These are phyloP conservation scores for Trametes meyenii DNA, from an alignment of 768 basidiomycete genomes.

Conservation along the genomic window DNA sequence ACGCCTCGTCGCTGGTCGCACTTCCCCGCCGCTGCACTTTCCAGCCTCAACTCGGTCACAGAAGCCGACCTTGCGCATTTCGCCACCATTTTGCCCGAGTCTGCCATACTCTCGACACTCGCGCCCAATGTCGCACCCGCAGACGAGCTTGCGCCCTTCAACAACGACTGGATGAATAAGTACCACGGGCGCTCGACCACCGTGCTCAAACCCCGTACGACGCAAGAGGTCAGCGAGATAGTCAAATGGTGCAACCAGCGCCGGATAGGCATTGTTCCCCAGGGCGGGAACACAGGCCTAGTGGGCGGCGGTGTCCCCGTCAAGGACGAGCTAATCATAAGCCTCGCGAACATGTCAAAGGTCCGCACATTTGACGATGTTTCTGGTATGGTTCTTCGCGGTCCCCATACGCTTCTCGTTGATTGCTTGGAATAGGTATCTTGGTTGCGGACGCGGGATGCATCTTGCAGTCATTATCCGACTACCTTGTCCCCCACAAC, in stretches of 20 bases:
- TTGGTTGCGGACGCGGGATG: slow-evolving; percentile 94
- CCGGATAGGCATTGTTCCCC: slow-evolving; percentile 89
- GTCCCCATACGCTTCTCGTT: slow-evolving; percentile 12
- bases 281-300: slow-evolving; percentile 97
- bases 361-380: slow-evolving; percentile 84
- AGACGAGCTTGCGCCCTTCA: slow-evolving; percentile 77
- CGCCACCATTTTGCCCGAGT: slow-evolving; percentile 59
- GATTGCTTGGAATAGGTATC: slow-evolving; percentile 56
- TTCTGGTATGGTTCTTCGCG: slow-evolving; percentile 54
- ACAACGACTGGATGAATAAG: slow-evolving; percentile 96
- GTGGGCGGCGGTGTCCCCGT: slow-evolving; percentile 94
- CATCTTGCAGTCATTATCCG: slow-evolving; percentile 85
- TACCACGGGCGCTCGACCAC: slow-evolving; percentile 84
- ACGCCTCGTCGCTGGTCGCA: slow-evolving; percentile 29
- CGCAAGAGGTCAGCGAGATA: slow-evolving; percentile 85
- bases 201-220: slow-evolving; percentile 87
- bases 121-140: slow-evolving; percentile 47
- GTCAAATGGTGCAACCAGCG: slow-evolving; percentile 84
- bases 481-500: slow-evolving; percentile 82
- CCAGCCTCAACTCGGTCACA: slow-evolving; percentile 45
- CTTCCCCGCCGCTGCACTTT: slow-evolving; percentile 21
- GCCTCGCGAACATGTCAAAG: slow-evolving; percentile 77
- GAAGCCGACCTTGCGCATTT: slow-evolving; percentile 68
- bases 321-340: slow-evolving; percentile 85
- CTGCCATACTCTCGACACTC: slow-evolving; percentile 71